Percentiles rank a stretch among this genome's conserved stretches.
phyloP scores from a whole-genome alignment of 2,329 filamentous ascomycete species.

The Domatiomyces catenatus region DNA sequence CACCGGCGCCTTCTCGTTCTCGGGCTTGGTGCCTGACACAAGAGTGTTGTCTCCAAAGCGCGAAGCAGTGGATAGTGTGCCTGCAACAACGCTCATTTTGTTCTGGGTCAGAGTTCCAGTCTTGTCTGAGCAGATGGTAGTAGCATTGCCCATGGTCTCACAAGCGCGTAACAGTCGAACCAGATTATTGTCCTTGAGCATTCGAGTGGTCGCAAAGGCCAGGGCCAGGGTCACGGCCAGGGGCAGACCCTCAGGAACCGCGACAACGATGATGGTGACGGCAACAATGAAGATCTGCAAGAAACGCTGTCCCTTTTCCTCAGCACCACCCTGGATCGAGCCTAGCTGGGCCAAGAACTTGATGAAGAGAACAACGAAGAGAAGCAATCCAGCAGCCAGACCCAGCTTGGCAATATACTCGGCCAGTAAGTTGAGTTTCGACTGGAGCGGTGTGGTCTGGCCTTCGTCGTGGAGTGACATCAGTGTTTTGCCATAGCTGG shows the following conservation, averaged over 20 bases:
- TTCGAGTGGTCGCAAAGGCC: conserved; percentile 47
- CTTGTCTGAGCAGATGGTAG: conserved; percentile 50
- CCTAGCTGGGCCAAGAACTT: conserved; percentile 54
- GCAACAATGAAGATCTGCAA: conserved; percentile 44
- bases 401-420: conserved; percentile 67
- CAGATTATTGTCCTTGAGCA: conserved; percentile 49
- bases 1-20: conserved; percentile 9
- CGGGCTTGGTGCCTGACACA: conserved; percentile 16
- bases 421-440: conserved; percentile 60
- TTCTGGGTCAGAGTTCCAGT: conserved; percentile 51
- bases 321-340: conserved; percentile 30
- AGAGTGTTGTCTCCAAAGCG: conserved; percentile 30
- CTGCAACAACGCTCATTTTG: conserved; percentile 46
- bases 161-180: conserved; percentile 45
- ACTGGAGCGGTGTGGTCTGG: conserved; percentile 63
- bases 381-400: conserved; percentile 52
- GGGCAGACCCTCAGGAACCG: conserved; percentile 45
- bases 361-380: conserved; percentile 69
- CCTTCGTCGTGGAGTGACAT: conserved; percentile 63
- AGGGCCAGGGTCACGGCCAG: conserved; percentile 47
- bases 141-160: conserved; percentile 51
- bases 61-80: conserved; percentile 35
- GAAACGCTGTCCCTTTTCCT: conserved; percentile 41
- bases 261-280: conserved; percentile 45
- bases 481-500: conserved; percentile 61